Base-by-base conservation (phyloP, 1,284 basidiomycete genomes). In the Trichosporon sp. region DNA sequence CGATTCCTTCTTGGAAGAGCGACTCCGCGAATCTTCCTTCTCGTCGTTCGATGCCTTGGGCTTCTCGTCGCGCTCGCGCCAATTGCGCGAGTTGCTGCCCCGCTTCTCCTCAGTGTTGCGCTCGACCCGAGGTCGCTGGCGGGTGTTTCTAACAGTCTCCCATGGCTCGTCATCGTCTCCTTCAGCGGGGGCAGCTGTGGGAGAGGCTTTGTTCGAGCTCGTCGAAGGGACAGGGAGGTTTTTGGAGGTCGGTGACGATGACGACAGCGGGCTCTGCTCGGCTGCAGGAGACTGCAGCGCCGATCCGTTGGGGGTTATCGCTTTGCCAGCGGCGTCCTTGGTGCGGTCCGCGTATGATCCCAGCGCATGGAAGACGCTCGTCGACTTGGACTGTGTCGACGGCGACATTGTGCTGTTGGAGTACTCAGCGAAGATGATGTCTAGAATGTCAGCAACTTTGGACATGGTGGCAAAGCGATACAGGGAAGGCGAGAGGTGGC, bases 291-390 rank as follows among this genome's bases (percentile, higher is more conserved):
- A 57, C 14, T 49, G 27, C 34, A 59, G 36, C 8, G 60, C 37
- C 3, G 66, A 63, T 14, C 58, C 21, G 27, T 62, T 32, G 14
- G 62, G 54, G 23, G 37, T 57, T 54, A 40, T 59, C 37, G 52
- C 56, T 6, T 27, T 31, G 37, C 46, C 54, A 2, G 37, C 36
- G 21, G 59, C 56, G 44, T 75, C 71, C 64, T 74, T 75, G 65
- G 75, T 78, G 19, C 74, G 64, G 60, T 78, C 77, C 64, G 77
- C 77, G 59, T 78, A 79, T 2, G 77, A 79, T 40, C 76, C 77
- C 7, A 78, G 73, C 11, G 76, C 74, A 58, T 76, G 73, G 70
- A 79, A 79, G 11, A 77, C 76, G 33, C 75, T 75, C 32, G 70
- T 68, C 29, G 67, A 67, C 49, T 65, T 69, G 56, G 60, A 58